Conservation (phyloP, 2,329 filamentous ascomycete species). For the Coleophoma cylindrospora region DNA sequence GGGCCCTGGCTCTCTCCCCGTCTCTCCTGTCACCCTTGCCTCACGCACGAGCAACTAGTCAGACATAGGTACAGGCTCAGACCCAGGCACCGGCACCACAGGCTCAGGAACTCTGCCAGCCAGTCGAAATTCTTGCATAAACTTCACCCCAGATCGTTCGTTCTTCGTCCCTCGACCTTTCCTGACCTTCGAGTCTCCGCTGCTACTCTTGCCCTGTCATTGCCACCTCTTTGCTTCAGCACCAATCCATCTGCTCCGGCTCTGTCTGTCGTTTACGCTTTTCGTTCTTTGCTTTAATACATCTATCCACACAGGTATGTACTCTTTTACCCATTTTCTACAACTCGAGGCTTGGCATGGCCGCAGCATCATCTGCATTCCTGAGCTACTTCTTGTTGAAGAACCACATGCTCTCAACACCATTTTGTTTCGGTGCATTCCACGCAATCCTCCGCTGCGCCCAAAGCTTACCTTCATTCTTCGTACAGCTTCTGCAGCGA, state of each 20-base stretch:
- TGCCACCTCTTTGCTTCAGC: background rate
- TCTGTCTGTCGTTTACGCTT: background rate
- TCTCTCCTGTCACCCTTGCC: background rate
- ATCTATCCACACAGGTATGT: background rate
- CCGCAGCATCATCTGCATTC: background rate
- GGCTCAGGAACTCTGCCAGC: background rate
- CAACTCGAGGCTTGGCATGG: background rate
- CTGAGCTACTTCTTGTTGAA: background rate
- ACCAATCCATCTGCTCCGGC: background rate
- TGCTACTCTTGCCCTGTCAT: background rate
- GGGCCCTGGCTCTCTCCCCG: background rate
- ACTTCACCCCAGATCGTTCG: background rate
- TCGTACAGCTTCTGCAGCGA: slow-evolving; percentile 13
- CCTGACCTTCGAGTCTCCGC: background rate
- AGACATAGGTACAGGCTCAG: too few relatives aligned
- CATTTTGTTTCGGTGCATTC: background rate
- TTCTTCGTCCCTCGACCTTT: background rate
- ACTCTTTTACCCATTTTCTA: too few relatives aligned
- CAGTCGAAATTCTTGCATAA: background rate
- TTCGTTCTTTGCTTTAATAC: background rate
- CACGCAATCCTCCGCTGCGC: slow-evolving; percentile 6
- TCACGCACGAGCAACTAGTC: background rate
- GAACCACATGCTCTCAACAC: background rate
- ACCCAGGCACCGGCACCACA: too few relatives aligned
- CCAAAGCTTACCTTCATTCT: slow-evolving; percentile 10